Percentiles rank a stretch among this genome's conserved stretches.
Conservation (phyloP, 106 monocot species). For the Allium fistulosum region DNA sequence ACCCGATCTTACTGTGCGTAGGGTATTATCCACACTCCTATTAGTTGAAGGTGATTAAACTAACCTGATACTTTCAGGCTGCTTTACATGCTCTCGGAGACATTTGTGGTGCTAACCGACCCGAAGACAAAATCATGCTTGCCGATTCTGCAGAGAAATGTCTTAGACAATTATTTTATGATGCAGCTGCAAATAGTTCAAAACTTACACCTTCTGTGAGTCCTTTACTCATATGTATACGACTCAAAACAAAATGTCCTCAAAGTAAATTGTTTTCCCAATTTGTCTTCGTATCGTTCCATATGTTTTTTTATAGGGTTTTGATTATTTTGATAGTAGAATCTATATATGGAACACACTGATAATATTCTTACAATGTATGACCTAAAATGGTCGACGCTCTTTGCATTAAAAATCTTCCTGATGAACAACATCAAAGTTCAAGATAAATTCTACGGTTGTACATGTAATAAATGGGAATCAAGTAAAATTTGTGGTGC, state of each 20-base stretch:
- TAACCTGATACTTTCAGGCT: constrained; percentile 37
- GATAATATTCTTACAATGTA: background rate
- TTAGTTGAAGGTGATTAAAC: background rate
- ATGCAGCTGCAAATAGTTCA: constrained; percentile 52
- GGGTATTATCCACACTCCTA: background rate
- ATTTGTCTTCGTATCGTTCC: background rate
- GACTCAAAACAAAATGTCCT: too few species aligned
- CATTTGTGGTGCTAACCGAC: constrained; percentile 64
- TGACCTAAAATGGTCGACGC: background rate
- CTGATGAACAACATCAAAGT: too few species aligned
- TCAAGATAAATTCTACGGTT: too few species aligned
- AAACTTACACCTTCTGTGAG: constrained; percentile 83
- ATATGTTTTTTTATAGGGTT: background rate
- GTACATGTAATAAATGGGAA: too few species aligned
- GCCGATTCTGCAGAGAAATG: constrained; percentile 51
- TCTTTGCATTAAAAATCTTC: too few species aligned
- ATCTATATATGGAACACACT: background rate
- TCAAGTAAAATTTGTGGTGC: too few species aligned
- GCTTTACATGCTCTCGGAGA: constrained; percentile 79
- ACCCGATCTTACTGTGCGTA: too few species aligned
- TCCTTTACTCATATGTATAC: constrained; percentile 4
- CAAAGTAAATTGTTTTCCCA: too few species aligned
- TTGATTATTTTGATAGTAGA: background rate
- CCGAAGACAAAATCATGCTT: constrained; percentile 42
- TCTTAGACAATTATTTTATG: constrained; percentile 56